These are phyloP conservation scores for Aphanomyces astaci DNA, from an alignment of 352 stramenopile species.

Conservation along the genomic window DNA sequence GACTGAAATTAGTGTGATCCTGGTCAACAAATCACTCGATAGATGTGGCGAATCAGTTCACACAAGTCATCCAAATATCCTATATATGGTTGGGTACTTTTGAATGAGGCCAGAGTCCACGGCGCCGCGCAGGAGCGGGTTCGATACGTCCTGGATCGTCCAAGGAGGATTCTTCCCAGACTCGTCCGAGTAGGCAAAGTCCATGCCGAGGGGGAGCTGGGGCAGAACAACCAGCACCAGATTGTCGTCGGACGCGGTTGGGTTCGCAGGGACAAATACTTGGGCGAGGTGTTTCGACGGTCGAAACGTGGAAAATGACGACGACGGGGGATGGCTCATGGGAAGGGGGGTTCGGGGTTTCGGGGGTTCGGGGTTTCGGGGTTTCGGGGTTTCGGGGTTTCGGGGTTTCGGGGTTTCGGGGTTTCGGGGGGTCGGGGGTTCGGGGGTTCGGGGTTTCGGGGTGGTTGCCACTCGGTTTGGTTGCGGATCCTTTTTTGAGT, in stretches of 20 bases:
- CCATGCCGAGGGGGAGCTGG: slow-evolving; percentile 47
- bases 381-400: neutral
- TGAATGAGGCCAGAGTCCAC: slow-evolving; percentile 44
- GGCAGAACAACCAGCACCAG: slow-evolving; percentile 45
- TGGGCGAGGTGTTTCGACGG: neutral
- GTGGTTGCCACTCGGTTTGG: no score
- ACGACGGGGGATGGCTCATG: neutral
- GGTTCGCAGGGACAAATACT: slow-evolving; percentile 11
- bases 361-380: neutral
- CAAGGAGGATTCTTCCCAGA: slow-evolving; percentile 22
- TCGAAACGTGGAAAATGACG: slow-evolving; percentile 23
- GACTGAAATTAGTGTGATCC: no score
- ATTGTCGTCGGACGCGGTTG: slow-evolving; percentile 17
- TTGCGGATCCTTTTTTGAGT: neutral
- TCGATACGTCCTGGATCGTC: slow-evolving; percentile 29
- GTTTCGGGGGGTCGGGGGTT: no score
- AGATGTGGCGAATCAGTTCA: no score
- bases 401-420: no score
- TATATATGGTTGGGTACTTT: slow-evolving; percentile 16
- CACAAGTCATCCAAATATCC: neutral
- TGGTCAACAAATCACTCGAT: no score
- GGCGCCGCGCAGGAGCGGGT: slow-evolving; percentile 36
- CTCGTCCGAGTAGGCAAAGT: slow-evolving; percentile 34
- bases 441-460: no score
- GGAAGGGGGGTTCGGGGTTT: neutral